These are phyloP conservation scores for Neurospora pannonica DNA, from an alignment of 495 filamentous ascomycete genomes.

Conservation along the genomic window DNA sequence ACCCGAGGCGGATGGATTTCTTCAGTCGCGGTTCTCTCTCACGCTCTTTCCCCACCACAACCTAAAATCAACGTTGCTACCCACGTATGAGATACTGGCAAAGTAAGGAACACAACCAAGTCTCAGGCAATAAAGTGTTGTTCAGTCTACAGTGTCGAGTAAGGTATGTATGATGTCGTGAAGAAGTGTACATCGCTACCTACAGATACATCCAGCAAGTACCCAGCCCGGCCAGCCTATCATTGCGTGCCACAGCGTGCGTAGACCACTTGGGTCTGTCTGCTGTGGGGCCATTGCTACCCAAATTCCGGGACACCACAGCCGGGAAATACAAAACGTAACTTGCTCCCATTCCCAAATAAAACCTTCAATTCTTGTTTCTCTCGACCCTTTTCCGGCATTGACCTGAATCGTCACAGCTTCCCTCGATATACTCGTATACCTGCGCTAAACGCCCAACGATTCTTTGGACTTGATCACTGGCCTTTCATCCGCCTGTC, in stretches of 20 bases:
- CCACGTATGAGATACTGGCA: background rate
- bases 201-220: background rate
- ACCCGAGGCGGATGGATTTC: background rate
- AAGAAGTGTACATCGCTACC: background rate
- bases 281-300: background rate
- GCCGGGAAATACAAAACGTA: background rate
- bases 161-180: background rate
- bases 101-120: background rate
- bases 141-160: background rate
- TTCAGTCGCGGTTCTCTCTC: background rate
- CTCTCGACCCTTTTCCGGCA: background rate
- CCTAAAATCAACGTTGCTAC: background rate
- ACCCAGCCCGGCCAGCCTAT: background rate
- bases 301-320: background rate
- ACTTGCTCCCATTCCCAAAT: background rate
- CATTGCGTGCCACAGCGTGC: background rate
- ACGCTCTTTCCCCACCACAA: background rate
- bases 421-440: background rate
- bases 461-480: background rate
- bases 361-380: background rate
- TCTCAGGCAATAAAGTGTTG: background rate
- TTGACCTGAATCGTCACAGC: background rate
- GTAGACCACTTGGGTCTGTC: background rate
- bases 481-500: background rate
- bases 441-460: background rate